Evolutionary conservation across 2,329 filamentous ascomycete species (phyloP).

Genomic region (Epichloe scottii): DNA sequence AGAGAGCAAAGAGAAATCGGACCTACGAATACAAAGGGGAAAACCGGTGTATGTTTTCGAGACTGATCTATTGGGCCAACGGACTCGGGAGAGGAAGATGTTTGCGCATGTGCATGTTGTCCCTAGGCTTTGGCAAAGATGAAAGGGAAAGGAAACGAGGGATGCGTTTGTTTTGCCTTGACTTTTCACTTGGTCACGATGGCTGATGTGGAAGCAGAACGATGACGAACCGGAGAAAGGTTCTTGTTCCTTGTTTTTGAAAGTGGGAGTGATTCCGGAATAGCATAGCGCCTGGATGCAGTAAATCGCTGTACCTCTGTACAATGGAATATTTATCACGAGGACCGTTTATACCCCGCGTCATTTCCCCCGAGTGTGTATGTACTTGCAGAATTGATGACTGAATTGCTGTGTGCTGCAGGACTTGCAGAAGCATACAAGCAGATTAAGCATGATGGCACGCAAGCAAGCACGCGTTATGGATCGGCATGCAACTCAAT

Average conservation of each 20-base stretch:
- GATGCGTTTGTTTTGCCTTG: neutral
- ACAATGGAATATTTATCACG: neutral
- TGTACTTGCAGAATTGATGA: too few relatives aligned
- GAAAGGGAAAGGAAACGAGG: neutral
- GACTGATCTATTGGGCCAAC: neutral
- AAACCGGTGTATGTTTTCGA: neutral
- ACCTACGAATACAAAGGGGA: neutral
- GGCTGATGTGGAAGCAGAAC: neutral
- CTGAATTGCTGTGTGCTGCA: too few relatives aligned
- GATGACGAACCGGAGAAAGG: slow-evolving; percentile 4
- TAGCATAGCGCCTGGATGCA: slow-evolving; percentile 5
- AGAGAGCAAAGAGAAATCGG: neutral
- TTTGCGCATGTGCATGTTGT: neutral
- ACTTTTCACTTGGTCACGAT: neutral
- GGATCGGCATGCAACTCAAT: too few relatives aligned
- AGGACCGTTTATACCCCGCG: neutral
- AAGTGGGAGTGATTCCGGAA: neutral
- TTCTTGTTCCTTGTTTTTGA: neutral
- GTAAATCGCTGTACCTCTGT: slow-evolving; percentile 5
- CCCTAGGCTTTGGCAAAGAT: neutral
- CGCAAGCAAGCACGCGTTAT: too few relatives aligned
- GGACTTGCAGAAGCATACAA: too few relatives aligned
- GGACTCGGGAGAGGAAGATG: neutral
- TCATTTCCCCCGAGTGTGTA: too few relatives aligned
- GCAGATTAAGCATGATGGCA: too few relatives aligned